These are phyloP conservation scores for Spinellus fusiger DNA, from an alignment of 192 early-diverging fungal species.

Conservation along the genomic window DNA sequence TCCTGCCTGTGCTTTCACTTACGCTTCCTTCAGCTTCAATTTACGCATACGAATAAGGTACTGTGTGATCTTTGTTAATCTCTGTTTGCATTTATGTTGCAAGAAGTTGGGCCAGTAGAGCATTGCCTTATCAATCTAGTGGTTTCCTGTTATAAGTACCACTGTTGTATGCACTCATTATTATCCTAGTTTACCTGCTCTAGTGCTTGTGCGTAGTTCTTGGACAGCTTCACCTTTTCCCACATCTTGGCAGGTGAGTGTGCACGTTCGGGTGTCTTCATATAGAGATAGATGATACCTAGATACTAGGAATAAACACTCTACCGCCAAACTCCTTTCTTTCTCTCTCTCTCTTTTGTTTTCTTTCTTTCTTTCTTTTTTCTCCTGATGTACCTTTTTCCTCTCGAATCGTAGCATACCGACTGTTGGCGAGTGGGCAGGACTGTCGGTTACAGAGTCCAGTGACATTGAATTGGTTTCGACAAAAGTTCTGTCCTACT, in stretches of 20 bases:
- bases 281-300: constrained; percentile 82
- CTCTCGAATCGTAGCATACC: constrained; percentile 94
- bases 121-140: constrained; percentile 83
- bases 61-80: constrained; percentile 93
- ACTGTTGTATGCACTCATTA: neutral
- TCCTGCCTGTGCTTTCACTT: neutral
- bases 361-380: neutral
- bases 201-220: constrained; percentile 84
- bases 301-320: constrained; percentile 1
- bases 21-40: constrained; percentile 74
- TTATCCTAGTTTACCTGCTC: constrained; percentile 44
- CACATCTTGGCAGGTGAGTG: constrained; percentile 92
- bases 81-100: constrained; percentile 94
- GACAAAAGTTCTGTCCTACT: constrained; percentile 83
- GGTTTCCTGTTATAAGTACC: neutral
- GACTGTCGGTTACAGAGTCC: constrained; percentile 92
- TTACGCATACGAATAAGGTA: constrained; percentile 92
- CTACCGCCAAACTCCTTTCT: neutral
- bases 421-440: constrained; percentile 92
- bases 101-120: constrained; percentile 88
- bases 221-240: constrained; percentile 84
- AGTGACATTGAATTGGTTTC: constrained; percentile 94
- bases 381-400: constrained; percentile 44
- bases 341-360: neutral
- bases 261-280: constrained; percentile 93